Evolutionary conservation across 2,329 filamentous ascomycete genomes (phyloP).

Genomic region (Tolypocladium tundrense): DNA sequence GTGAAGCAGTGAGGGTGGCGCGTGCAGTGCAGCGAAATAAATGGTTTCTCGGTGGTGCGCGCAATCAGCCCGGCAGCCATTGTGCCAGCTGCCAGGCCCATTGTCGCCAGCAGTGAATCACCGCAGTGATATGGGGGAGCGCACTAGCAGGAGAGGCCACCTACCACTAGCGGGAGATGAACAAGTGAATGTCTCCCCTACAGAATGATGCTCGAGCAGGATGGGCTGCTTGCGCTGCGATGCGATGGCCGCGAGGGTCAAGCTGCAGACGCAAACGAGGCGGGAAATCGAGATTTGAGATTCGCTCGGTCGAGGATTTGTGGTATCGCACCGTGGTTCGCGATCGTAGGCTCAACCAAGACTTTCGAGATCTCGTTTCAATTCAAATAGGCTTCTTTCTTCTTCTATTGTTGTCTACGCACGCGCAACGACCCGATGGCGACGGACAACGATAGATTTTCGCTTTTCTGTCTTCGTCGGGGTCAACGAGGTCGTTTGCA

Average conservation of each 20-base stretch:
- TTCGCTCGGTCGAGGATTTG: not conserved
- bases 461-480: constrained; percentile 23
- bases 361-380: constrained; percentile 20
- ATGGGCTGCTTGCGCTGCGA: constrained; percentile 10
- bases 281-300: not conserved
- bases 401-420: constrained; percentile 25
- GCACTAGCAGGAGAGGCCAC: constrained; percentile 14
- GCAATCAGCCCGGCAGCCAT: not conserved
- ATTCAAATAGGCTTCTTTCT: constrained; percentile 9
- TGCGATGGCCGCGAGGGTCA: constrained; percentile 10
- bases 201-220: constrained; percentile 26
- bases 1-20: not conserved
- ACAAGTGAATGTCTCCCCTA: constrained; percentile 98
- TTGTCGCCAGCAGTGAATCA: not conserved
- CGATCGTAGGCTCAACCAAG: constrained; percentile 7
- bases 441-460: constrained; percentile 22
- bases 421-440: constrained; percentile 22
- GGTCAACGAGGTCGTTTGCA: constrained; percentile 24
- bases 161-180: constrained; percentile 76
- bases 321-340: not conserved
- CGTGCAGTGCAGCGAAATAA: not conserved
- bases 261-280: constrained; percentile 7
- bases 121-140: constrained; percentile 26
- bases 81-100: not conserved
- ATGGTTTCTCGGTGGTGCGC: not conserved